phyloP scores from a whole-genome alignment of 1,284 basidiomycete genomes.

The Sporisorium iseilematis-ciliati region DNA sequence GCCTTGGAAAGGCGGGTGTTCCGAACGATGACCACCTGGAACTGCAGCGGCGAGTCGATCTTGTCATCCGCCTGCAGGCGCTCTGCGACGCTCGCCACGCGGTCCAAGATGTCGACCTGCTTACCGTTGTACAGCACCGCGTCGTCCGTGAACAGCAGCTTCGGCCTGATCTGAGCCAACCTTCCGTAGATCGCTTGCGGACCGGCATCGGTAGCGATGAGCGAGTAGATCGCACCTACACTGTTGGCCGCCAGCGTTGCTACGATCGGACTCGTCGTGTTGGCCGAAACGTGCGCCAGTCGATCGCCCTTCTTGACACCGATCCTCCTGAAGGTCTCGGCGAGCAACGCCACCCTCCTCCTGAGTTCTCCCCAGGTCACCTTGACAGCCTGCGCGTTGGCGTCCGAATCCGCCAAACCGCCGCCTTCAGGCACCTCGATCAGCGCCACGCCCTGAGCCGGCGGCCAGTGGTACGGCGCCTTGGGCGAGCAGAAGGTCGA shows the following conservation, averaged over 20 bases:
- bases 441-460: slow-evolving; percentile 17
- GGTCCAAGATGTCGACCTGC: slow-evolving; percentile 59
- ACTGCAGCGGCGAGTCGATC: slow-evolving; percentile 35
- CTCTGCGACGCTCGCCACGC: slow-evolving; percentile 57
- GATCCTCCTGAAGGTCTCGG: slow-evolving; percentile 37
- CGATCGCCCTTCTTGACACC: slow-evolving; percentile 43
- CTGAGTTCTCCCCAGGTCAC: slow-evolving; percentile 52
- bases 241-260: slow-evolving; percentile 47
- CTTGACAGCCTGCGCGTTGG: slow-evolving; percentile 13
- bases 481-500: slow-evolving; percentile 41
- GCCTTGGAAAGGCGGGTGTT: slow-evolving; percentile 18
- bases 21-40: slow-evolving; percentile 52
- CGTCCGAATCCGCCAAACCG: slow-evolving; percentile 22
- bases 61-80: slow-evolving; percentile 50
- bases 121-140: slow-evolving; percentile 68
- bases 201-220: slow-evolving; percentile 53
- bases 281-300: slow-evolving; percentile 47
- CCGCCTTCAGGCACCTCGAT: slow-evolving; percentile 51
- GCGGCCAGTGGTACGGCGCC: slow-evolving; percentile 51
- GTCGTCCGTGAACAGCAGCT: slow-evolving; percentile 70
- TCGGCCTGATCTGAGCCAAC: slow-evolving; percentile 66
- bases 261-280: slow-evolving; percentile 38
- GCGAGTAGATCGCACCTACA: slow-evolving; percentile 53
- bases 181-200: slow-evolving; percentile 55
- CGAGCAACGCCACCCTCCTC: slow-evolving; percentile 39